phyloP scores from a whole-genome alignment of 257 asterid genomes.

The Solanum ossicruentum region DNA sequence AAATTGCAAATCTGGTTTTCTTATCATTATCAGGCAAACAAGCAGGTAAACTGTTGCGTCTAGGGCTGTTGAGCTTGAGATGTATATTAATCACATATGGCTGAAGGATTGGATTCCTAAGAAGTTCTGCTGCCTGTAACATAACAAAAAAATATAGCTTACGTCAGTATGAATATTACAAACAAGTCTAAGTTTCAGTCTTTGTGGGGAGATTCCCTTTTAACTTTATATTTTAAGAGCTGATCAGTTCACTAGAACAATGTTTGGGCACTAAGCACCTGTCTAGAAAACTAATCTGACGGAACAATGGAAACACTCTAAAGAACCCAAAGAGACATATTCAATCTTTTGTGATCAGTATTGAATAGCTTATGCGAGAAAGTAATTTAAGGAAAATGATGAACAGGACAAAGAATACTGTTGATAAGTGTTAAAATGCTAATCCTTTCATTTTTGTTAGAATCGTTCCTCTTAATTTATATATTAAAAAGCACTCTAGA shows the following conservation, averaged over 20 bases:
- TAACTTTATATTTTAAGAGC: not conserved
- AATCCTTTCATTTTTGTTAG: not conserved
- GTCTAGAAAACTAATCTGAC: not conserved
- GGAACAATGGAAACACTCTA: not conserved
- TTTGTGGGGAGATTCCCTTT: not conserved
- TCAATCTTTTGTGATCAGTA: not conserved
- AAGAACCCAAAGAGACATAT: not conserved
- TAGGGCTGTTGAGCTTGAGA: constrained; percentile 66
- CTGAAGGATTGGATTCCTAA: constrained; percentile 72
- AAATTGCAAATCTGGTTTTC: constrained; percentile 55
- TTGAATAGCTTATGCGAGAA: not conserved
- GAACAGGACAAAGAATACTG: not conserved
- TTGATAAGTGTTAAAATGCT: not conserved
- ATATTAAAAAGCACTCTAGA: not conserved
- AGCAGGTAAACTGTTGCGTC: constrained; percentile 45
- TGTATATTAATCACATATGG: constrained; percentile 65
- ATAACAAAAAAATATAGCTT: not conserved
- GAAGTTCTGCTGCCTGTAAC: constrained; percentile 85
- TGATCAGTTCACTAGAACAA: not conserved
- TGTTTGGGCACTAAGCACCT: not conserved
- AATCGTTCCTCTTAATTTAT: not conserved
- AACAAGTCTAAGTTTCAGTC: not conserved
- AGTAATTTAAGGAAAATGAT: not conserved
- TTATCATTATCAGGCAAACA: constrained; percentile 29
- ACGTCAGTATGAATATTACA: not conserved